phyloP scores from a whole-genome alignment of 495 filamentous ascomycete species.

The Lophiotrema nucula region DNA sequence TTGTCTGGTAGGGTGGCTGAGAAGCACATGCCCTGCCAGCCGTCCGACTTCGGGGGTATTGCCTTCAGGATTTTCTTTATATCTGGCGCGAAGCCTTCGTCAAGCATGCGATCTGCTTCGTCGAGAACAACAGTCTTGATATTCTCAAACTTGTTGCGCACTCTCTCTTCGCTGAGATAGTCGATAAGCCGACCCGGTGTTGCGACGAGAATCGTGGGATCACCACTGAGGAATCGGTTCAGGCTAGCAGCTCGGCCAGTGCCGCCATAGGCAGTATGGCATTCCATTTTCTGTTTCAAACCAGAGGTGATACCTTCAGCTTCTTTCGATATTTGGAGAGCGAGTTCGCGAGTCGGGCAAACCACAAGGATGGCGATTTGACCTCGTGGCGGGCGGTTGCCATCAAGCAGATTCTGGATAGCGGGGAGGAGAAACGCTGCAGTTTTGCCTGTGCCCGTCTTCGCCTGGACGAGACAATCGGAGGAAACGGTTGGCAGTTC shows the following conservation, averaged over 20 bases:
- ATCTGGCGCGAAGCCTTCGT: constrained; percentile 60
- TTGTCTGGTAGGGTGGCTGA: constrained; percentile 66
- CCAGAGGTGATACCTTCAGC: constrained; percentile 52
- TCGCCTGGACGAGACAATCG: constrained; percentile 49
- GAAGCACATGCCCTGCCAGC: constrained; percentile 71
- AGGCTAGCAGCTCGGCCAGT: constrained; percentile 50
- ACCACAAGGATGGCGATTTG: constrained; percentile 62
- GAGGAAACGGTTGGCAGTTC: constrained; percentile 51
- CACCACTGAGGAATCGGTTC: constrained; percentile 49
- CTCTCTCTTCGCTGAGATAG: constrained; percentile 51
- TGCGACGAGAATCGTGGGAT: constrained; percentile 57
- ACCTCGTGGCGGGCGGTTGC: constrained; percentile 39
- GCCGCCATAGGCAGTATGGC: constrained; percentile 56
- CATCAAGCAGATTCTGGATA: constrained; percentile 32
- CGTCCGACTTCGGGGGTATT: constrained; percentile 55
- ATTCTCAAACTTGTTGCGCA: constrained; percentile 47
- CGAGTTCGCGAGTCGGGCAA: constrained; percentile 65
- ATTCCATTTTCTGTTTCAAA: constrained; percentile 44
- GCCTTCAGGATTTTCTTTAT: constrained; percentile 57
- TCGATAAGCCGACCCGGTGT: constrained; percentile 65
- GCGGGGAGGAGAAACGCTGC: constrained; percentile 31
- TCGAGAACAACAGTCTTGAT: constrained; percentile 63
- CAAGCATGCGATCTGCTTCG: constrained; percentile 68
- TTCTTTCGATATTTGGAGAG: constrained; percentile 65
- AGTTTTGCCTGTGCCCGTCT: constrained; percentile 39